These are phyloP conservation scores for Naganishia randhawae DNA, from an alignment of 768 basidiomycete genomes.

Conservation along the genomic window DNA sequence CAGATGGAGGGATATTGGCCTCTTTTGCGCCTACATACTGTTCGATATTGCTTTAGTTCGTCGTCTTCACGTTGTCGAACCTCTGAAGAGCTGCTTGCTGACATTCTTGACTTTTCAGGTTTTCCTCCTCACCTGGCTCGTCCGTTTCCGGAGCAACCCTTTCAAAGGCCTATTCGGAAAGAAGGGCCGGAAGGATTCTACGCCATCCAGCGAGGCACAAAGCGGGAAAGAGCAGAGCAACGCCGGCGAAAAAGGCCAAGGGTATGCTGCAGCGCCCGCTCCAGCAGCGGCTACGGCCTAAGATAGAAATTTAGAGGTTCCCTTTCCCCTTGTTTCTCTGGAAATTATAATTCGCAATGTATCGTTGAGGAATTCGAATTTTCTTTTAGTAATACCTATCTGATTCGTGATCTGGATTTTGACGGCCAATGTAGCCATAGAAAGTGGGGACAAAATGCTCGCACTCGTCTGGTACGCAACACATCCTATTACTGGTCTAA, in stretches of 20 bases:
- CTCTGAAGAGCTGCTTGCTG: not conserved
- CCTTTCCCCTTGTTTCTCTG: too few relatives aligned
- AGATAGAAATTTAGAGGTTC: not conserved
- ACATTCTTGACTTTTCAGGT: not conserved
- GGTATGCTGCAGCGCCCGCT: constrained; percentile 5
- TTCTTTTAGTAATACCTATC: too few relatives aligned
- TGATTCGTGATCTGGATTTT: too few relatives aligned
- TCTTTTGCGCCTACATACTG: not conserved
- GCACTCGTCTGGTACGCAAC: too few relatives aligned
- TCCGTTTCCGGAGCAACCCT: constrained; percentile 1
- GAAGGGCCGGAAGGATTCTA: constrained; percentile 7
- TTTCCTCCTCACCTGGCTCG: constrained; percentile 15
- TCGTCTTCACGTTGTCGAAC: not conserved
- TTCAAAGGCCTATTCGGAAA: constrained; percentile 5
- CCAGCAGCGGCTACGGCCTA: constrained; percentile 8
- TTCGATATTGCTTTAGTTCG: not conserved
- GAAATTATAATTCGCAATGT: too few relatives aligned
- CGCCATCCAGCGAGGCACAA: not conserved
- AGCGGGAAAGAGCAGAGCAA: constrained; percentile 4
- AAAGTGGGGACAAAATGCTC: too few relatives aligned
- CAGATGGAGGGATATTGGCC: constrained; percentile 54
- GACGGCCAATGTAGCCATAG: too few relatives aligned
- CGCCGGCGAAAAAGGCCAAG: not conserved
- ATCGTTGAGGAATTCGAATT: too few relatives aligned
- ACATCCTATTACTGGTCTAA: too few relatives aligned